Base-by-base conservation (phyloP, 73 alveolate genomes). In the Paramecium sonneborni region DNA sequence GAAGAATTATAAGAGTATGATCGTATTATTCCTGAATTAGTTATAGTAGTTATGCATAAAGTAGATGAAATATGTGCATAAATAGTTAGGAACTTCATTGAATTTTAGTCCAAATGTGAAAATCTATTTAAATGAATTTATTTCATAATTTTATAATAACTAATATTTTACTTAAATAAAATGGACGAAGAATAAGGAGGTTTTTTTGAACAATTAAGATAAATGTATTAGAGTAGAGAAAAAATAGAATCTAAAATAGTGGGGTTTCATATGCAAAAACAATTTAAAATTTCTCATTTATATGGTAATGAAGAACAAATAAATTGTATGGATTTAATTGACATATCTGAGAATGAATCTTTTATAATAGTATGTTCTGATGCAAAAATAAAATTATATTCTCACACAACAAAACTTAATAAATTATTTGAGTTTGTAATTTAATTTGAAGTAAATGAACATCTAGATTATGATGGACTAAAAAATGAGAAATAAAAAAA, bases 1-100 rank as follows among this genome's bases (percentile, higher is more conserved):
- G 90, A 79, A 21, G 76, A 79, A 43, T 5, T 79, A 7, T 20
- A 79, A 79, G 44, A 79, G 7, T 39, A 41, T 43, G 90, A 79
- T 79, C 46, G 90, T 7, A 41, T 79, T 5, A 79, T 79, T 12
- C 72, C 69, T 11, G 90, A 79, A 79, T 32, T 62, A 30, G 84
- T 62, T 30, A 62, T 62, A 62, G 84, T 62, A 23, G 26, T 62
- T 11, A 62, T 62, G 84, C 84, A 62, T 32, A 26, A 62, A 6
- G 44, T 32, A 24, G 84, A 62, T 62, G 84, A 62, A 30, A 44
- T 46, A 62, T 62, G 84, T 10, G 84, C 34, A 26, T 3, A 26
- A 30, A 32, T 62, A 30, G 84, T 62, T 0, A 62, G 84, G 24
- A 62, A 62, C 84, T 62, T 62, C 26, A 24, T 62, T 30, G 84